Evolutionary conservation across 1,139 yeast genomes (phyloP), one percentile per base, ranked within the genome.

Genomic region (Scheffersomyces stambukii): DNA sequence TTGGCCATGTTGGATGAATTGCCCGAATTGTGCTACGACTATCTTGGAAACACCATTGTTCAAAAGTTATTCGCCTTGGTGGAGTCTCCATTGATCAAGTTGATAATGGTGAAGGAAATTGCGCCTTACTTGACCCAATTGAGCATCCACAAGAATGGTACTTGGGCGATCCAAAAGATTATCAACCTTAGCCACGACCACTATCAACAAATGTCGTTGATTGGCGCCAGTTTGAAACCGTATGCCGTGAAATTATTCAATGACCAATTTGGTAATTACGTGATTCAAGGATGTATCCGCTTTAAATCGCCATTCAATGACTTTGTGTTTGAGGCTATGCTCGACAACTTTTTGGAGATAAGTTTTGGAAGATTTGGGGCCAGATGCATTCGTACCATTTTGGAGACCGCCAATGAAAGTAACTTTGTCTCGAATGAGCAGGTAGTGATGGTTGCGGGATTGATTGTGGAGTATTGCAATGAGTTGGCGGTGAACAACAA

Each of bases 81-180:
- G 28, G 58, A 64, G 31, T 75, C 86, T 3, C 77, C 82, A 18
- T 67, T 79, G 6, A 68, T 88, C 33, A 84, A 85, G 49, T 81
- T 83, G 43, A 73, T 82, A 57, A 82, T 93, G 88, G 72, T 91
- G 29, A 77, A 81, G 47, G 77, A 75, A 42, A 76, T 93, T 29
- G 68, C 83, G 4, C 95, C 93, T 13, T 84, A 70, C 48, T 66
- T 93, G 41, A 84, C 96, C 2, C 94, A 88, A 47, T 81, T 91
- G 64, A 93, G 97, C 46, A 81, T 86, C 33, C 99, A 91, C 60
- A 91, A 91, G 51, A 91, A 93, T 54, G 99, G 99, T 38, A 91
- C 99, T 4, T 91, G 98, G 98, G 97, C 97, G 2, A 94, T 95
- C 17, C 98, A 93, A 55, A 93, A 91, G 56, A 81, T 91, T 52